A percentile compares a stretch with the other conserved stretches of the same genome.
phyloP scores from a whole-genome alignment of 2,329 filamentous ascomycete species.

The Colletotrichum sp. region DNA sequence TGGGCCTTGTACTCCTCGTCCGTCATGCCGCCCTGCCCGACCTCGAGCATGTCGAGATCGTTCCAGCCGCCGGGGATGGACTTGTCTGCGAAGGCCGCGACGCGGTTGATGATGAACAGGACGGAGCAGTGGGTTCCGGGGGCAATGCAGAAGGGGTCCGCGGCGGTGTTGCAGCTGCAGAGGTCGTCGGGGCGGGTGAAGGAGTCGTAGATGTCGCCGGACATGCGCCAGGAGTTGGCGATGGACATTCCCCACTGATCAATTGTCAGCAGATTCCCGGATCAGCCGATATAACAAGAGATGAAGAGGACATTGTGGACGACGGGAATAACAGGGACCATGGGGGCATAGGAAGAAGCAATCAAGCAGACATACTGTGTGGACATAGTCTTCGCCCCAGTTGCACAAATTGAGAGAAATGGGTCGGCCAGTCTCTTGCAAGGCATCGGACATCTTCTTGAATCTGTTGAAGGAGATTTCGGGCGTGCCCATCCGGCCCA shows the following conservation, averaged over 20 bases:
- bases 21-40: slow-evolving; percentile 41
- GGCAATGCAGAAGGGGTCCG: slow-evolving; percentile 25
- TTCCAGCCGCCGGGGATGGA: slow-evolving; percentile 22
- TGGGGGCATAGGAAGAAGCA: background rate
- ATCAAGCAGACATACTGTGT: slow-evolving; percentile 1
- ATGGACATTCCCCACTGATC: slow-evolving; percentile 30
- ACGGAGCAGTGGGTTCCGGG: slow-evolving; percentile 30
- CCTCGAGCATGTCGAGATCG: slow-evolving; percentile 48
- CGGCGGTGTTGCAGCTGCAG: slow-evolving; percentile 32
- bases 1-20: slow-evolving; percentile 46
- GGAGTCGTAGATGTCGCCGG: slow-evolving; percentile 36
- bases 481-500: slow-evolving; percentile 28
- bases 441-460: slow-evolving; percentile 36
- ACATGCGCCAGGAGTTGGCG: slow-evolving; percentile 37
- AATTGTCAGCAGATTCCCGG: slow-evolving; percentile 7
- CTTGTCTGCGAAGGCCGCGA: slow-evolving; percentile 22
- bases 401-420: slow-evolving; percentile 38
- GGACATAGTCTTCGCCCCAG: slow-evolving; percentile 35
- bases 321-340: background rate
- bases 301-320: background rate
- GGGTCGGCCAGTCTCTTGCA: slow-evolving; percentile 32
- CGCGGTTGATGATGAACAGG: slow-evolving; percentile 30
- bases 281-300: background rate
- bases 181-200: slow-evolving; percentile 36
- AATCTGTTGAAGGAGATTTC: slow-evolving; percentile 32